Evolutionary conservation across 805 yeast species (phyloP).

Genomic region (Saccharomycopsis fodiens): DNA sequence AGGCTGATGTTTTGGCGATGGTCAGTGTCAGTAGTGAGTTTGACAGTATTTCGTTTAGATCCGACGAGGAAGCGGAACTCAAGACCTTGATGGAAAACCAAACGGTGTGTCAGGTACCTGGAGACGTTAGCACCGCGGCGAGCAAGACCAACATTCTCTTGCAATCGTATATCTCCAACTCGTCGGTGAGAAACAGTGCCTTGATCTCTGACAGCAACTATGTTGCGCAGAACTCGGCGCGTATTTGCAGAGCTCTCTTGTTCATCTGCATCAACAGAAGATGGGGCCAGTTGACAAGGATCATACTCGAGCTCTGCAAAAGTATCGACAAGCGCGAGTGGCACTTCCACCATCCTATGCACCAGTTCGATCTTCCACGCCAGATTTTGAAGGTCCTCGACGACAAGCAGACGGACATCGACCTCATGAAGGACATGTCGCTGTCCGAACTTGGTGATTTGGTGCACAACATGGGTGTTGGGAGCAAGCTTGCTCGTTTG

Average conservation of each 20-base stretch:
- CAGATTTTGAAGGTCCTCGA: slow-evolving; percentile 56
- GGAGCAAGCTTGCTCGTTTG: slow-evolving; percentile 48
- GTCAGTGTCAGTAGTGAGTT: slow-evolving; percentile 91
- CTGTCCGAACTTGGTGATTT: slow-evolving; percentile 79
- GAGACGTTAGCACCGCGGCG: slow-evolving; percentile 64
- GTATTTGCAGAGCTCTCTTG: slow-evolving; percentile 88
- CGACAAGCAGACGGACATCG: slow-evolving; percentile 61
- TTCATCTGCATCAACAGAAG: slow-evolving; percentile 79
- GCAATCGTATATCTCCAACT: slow-evolving; percentile 81
- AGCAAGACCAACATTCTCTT: slow-evolving; percentile 83
- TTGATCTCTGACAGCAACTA: slow-evolving; percentile 80
- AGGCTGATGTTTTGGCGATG: slow-evolving; percentile 84
- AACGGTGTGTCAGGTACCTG: slow-evolving; percentile 76
- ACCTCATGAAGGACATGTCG: slow-evolving; percentile 62
- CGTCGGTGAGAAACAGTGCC: slow-evolving; percentile 68
- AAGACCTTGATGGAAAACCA: slow-evolving; percentile 48
- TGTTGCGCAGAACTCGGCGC: slow-evolving; percentile 90
- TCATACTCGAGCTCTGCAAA: slow-evolving; percentile 75
- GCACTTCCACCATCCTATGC: slow-evolving; percentile 85
- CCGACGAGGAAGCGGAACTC: slow-evolving; percentile 78
- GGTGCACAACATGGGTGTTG: slow-evolving; percentile 76
- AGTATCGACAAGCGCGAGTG: slow-evolving; percentile 79
- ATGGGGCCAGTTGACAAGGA: slow-evolving; percentile 79
- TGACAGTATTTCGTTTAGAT: slow-evolving; percentile 80
- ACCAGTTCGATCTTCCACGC: slow-evolving; percentile 76